Evolutionary conservation across 2,329 filamentous ascomycete species (phyloP), one percentile per base, ranked within the genome.

Genomic region (Fusarium chlamydosporum): DNA sequence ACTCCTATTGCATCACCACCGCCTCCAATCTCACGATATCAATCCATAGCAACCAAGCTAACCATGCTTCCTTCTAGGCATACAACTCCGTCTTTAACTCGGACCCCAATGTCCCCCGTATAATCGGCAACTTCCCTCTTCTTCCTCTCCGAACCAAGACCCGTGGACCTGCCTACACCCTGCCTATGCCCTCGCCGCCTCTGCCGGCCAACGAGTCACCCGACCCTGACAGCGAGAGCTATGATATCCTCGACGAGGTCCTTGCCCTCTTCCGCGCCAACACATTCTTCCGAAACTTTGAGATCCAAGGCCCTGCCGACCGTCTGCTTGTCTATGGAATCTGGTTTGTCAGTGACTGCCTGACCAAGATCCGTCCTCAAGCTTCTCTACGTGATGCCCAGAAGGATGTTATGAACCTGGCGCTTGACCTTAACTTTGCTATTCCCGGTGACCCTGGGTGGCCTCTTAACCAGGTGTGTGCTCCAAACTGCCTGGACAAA

Each of bases 201-300:
- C 85, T 93, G 56, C 81, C 87, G 35, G 83, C 88, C 65, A 75
- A 83, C 79, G 87, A 89, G 80, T 89, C 84, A 74, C 91, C 84
- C 74, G 93, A 97, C 79, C 91, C 94, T 50, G 93, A 96, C 79
- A 91, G 89, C 80, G 93, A 97, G 80, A 94, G 92, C 76, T 98
- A 98, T 85, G 96, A 99, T 83, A 92, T 96, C 67, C 88, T 98
- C 56, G 96, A 99, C 82, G 96, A 99, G 84, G 90, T 96, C 52
- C 87, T 99, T 56, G 87, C 91, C 13, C 88, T 98, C 50, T 99
- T 98, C 87, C 93, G 96, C 70, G 95, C 96, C 75, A 98, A 99
- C 85, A 97, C 95, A 64, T 95, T 99, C 82, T 99, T 98, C 87
- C 92, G 96, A 76, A 99, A 98, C 86, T 99, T 99, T 76, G 96